Evolutionary conservation across 1,284 basidiomycete species (phyloP).

Genomic region (Pseudozyma hubeiensis): DNA sequence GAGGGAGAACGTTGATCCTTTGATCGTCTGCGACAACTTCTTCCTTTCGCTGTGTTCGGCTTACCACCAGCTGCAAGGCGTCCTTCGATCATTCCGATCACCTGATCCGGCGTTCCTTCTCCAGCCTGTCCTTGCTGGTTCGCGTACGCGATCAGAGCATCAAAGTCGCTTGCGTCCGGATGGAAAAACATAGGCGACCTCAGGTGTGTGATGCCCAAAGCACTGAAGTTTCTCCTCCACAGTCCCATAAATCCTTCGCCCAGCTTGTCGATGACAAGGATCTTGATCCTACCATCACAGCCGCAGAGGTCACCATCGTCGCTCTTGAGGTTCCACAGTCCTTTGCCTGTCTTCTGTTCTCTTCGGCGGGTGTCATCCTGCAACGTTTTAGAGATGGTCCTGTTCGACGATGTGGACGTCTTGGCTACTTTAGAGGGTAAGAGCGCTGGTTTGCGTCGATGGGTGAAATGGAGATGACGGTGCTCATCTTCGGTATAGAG

Average conservation of each 20-base stretch:
- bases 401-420: not conserved
- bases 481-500: constrained; percentile 66
- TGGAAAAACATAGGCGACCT: constrained; percentile 70
- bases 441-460: constrained; percentile 19
- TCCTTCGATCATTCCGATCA: constrained; percentile 29
- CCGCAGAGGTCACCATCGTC: constrained; percentile 11
- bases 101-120: constrained; percentile 31
- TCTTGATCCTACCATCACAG: constrained; percentile 44
- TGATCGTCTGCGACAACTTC: constrained; percentile 4
- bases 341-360: constrained; percentile 5
- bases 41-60: not conserved
- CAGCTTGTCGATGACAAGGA: constrained; percentile 59
- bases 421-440: constrained; percentile 25
- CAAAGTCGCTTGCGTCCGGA: constrained; percentile 66
- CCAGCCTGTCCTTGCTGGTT: constrained; percentile 36
- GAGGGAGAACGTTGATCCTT: constrained; percentile 6
- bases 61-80: constrained; percentile 3
- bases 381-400: not conserved
- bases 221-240: constrained; percentile 52
- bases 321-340: constrained; percentile 1
- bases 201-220: constrained; percentile 61
- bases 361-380: constrained; percentile 8
- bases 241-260: constrained; percentile 58
- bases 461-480: constrained; percentile 60
- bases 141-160: constrained; percentile 66